These are phyloP conservation scores for Ligustrum vulgare DNA, from an alignment of 257 asterid genomes.

Conservation along the genomic window DNA sequence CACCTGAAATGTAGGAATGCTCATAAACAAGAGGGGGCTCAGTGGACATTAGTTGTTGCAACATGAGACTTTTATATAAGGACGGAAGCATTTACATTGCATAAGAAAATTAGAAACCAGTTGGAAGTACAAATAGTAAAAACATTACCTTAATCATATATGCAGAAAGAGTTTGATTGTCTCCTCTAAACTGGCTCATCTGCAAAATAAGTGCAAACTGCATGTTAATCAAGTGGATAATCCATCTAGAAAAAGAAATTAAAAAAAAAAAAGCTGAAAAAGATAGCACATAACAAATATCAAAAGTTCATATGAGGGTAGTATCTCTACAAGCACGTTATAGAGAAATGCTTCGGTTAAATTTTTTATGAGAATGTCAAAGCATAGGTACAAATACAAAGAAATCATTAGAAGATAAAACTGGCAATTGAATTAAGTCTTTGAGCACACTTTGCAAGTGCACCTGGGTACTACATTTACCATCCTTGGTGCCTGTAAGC, in stretches of 20 bases:
- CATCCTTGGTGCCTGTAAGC: background rate
- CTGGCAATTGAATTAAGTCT: background rate
- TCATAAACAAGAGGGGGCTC: background rate
- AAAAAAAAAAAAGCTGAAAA: constrained; percentile 15
- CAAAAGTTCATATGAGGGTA: constrained; percentile 1
- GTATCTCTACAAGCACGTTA: background rate
- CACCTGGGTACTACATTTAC: background rate
- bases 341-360: background rate
- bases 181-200: constrained; percentile 57
- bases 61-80: background rate
- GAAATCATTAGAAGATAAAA: background rate
- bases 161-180: constrained; percentile 40
- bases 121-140: background rate
- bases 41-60: background rate
- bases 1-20: constrained; percentile 49
- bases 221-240: constrained; percentile 71
- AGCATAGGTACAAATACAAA: background rate
- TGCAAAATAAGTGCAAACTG: constrained; percentile 83
- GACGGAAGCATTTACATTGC: constrained; percentile 1
- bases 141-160: constrained; percentile 71
- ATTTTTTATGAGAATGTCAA: background rate
- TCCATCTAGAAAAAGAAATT: constrained; percentile 37
- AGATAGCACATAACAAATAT: constrained; percentile 9
- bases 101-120: constrained; percentile 20
- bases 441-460: background rate